phyloP scores from a whole-genome alignment of 805 yeast genomes.

The Candida berthetii region DNA sequence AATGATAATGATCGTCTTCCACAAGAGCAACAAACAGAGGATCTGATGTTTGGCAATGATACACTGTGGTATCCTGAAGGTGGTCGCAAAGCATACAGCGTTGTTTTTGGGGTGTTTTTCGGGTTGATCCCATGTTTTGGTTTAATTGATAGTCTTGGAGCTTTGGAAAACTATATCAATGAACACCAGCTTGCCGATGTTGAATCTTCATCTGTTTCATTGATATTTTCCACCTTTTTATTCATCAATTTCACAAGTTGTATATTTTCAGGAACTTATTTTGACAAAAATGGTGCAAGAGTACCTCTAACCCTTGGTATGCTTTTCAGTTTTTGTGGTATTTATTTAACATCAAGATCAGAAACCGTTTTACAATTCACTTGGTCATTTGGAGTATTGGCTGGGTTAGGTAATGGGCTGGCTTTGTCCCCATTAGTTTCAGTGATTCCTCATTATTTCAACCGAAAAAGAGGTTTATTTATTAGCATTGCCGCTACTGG shows the following conservation, averaged over 20 bases:
- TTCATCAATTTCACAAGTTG: constrained; percentile 42
- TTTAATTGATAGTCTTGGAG: constrained; percentile 52
- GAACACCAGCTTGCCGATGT: constrained; percentile 43
- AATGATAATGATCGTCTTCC: too few species aligned
- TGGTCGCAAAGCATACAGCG: constrained; percentile 48
- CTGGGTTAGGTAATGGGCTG: constrained; percentile 54
- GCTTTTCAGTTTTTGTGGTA: constrained; percentile 35
- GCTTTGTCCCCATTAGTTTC: constrained; percentile 53
- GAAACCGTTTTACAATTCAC: constrained; percentile 54
- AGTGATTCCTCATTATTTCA: constrained; percentile 60
- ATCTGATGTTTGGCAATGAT: constrained; percentile 2
- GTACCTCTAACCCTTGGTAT: constrained; percentile 36
- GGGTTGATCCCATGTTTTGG: constrained; percentile 54
- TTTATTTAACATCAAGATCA: constrained; percentile 47
- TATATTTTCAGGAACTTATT: constrained; percentile 48
- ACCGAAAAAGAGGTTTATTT: constrained; percentile 49
- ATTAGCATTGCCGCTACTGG: constrained; percentile 41
- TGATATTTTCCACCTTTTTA: constrained; percentile 58
- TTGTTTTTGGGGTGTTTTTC: constrained; percentile 50
- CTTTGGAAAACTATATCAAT: constrained; percentile 53
- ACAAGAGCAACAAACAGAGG: not conserved
- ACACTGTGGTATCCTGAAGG: constrained; percentile 47
- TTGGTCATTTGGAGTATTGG: constrained; percentile 43
- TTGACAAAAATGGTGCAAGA: constrained; percentile 47
- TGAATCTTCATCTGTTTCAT: constrained; percentile 43